Evolutionary conservation across 2,329 filamentous ascomycete genomes (phyloP), one percentile per base, ranked within the genome.

Genomic region (Byssoonygena ceratinophila): DNA sequence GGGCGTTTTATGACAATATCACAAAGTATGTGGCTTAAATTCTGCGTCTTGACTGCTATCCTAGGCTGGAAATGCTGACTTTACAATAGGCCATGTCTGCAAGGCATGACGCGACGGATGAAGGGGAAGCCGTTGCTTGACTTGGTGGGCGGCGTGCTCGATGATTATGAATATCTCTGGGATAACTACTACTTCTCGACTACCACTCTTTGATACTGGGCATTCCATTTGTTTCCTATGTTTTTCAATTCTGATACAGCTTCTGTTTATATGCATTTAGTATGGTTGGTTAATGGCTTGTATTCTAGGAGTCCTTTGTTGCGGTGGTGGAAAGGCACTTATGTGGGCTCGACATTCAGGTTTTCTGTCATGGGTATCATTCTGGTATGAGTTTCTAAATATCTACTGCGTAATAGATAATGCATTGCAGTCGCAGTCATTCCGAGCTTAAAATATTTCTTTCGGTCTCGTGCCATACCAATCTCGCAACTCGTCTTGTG

Each of bases 91-190:
- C 70, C 74, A 7, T 78, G 78, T 72, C 72, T 84, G 51, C 87
- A 86, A 69, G 79, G 81, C 3, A 69, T 91, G 12, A 83, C 91
- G 6, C 74, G 75, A 27, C 84, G 82, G 62, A 77, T 95, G 59
- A 83, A 76, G 64, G 74, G 81, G 59, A 84, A 83, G 63, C 82
- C 85, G 49, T 76, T 95, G 68, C 79, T 94, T 44, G 82, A 85
- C 59, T 80, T 98, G 65, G 76, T 95, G 22, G 85, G 83, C 7
- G 87, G 86, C 53, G 84, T 98, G 43, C 70, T 97, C 57, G 89
- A 96, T 66, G 92, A 98, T 67, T 98, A 98, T 66, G 87, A 95
- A 69, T 97, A 94, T 67, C 75, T 98, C 29, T 98, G 92, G 92
- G 89, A 96, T 70, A 90, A 94, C 62, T 97, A 96, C 69, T 94